Conservation (phyloP, 1,139 yeast genomes). For the Candida neerlandica region DNA sequence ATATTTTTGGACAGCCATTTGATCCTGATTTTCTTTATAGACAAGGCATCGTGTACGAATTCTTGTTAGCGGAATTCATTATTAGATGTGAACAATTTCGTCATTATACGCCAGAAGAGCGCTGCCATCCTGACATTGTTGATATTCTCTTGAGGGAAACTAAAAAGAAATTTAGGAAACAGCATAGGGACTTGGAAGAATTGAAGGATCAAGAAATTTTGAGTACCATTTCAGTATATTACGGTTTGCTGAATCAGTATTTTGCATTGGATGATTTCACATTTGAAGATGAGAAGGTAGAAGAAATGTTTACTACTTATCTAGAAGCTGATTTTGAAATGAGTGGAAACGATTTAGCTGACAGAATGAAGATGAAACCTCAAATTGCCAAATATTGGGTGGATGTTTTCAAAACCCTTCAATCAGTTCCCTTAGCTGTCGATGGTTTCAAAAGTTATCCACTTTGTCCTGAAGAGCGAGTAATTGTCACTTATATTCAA, state of each 20-base stretch:
- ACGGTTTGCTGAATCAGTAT: conserved; percentile 33
- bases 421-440: conserved; percentile 32
- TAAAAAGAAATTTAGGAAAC: conserved; percentile 10
- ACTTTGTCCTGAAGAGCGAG: conserved; percentile 36
- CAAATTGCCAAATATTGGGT: conserved; percentile 34
- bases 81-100: conserved; percentile 10
- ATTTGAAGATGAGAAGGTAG: conserved; percentile 28
- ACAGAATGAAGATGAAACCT: conserved; percentile 19
- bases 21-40: conserved; percentile 11
- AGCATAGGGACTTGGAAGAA: not conserved
- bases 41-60: conserved; percentile 9
- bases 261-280: conserved; percentile 33
- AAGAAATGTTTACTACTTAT: conserved; percentile 25
- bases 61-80: conserved; percentile 14
- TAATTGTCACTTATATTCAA: conserved; percentile 11
- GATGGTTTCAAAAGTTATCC: conserved; percentile 27
- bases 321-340: conserved; percentile 15
- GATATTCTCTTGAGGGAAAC: conserved; percentile 10
- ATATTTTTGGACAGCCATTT: conserved; percentile 13
- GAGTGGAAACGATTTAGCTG: conserved; percentile 16
- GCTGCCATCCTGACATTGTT: conserved; percentile 2
- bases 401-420: conserved; percentile 30
- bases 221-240: conserved; percentile 31
- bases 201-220: conserved; percentile 30
- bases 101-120: not conserved